These are phyloP conservation scores for Talaromyces rugulosus DNA, from an alignment of 2,329 filamentous ascomycete species.

Conservation along the genomic window DNA sequence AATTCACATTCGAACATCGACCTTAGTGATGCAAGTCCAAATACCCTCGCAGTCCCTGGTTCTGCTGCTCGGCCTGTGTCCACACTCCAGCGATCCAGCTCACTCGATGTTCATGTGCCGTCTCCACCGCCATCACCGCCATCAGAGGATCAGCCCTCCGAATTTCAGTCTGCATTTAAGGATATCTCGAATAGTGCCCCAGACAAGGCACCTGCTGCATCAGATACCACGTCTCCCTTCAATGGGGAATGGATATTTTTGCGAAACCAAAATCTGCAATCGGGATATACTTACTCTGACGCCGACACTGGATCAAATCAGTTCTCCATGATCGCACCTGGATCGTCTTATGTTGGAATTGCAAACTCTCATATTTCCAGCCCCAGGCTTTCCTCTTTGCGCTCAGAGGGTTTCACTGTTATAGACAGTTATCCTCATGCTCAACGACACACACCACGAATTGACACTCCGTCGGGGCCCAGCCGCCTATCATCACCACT, in stretches of 20 bases:
- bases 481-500: not conserved
- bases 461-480: not conserved
- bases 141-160: not conserved
- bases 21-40: not conserved
- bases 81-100: slow-evolving; percentile 7
- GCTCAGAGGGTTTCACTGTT: not conserved
- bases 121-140: slow-evolving; percentile 4
- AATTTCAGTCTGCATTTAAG: not conserved
- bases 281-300: not conserved
- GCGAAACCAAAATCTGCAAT: not conserved
- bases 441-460: not conserved
- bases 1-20: not conserved
- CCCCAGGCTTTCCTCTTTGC: not conserved
- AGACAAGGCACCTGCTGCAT: not conserved
- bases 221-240: not conserved
- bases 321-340: not conserved
- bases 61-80: not conserved
- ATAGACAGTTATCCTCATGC: not conserved
- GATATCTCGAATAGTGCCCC: not conserved
- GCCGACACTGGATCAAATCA: not conserved
- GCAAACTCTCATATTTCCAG: not conserved
- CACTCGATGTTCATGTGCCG: slow-evolving; percentile 9
- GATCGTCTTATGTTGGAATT: not conserved
- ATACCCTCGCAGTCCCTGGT: not conserved
- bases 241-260: not conserved